These are phyloP conservation scores for Parathielavia hyrcaniae DNA, from an alignment of 495 filamentous ascomycete species.

Conservation along the genomic window DNA sequence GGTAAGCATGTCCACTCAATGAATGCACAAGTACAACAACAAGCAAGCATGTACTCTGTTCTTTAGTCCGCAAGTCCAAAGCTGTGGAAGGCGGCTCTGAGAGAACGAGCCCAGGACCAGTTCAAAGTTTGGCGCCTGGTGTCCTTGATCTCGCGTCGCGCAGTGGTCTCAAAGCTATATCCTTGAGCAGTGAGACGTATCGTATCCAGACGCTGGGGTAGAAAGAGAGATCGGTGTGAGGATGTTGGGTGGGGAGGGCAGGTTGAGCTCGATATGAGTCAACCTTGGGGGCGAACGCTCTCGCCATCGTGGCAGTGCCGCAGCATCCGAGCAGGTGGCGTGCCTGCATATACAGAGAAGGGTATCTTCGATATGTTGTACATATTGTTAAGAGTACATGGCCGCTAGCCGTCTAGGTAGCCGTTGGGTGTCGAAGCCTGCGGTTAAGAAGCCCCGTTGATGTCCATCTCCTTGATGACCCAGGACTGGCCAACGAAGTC, in stretches of 20 bases:
- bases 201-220: slow-evolving; percentile 43
- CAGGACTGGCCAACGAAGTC: slow-evolving; percentile 60
- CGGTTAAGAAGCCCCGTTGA: slow-evolving; percentile 35
- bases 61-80: slow-evolving; percentile 50
- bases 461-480: slow-evolving; percentile 48
- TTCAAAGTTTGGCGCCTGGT: slow-evolving; percentile 25
- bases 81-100: slow-evolving; percentile 48
- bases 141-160: slow-evolving; percentile 44
- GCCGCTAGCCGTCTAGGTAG: neutral
- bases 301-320: neutral
- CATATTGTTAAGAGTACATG: slow-evolving; percentile 27
- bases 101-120: slow-evolving; percentile 40
- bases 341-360: slow-evolving; percentile 33
- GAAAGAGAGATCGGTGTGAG: neutral
- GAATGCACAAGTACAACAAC: neutral
- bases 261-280: neutral
- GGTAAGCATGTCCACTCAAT: slow-evolving; percentile 12
- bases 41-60: slow-evolving; percentile 44
- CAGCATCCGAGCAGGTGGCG: neutral
- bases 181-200: slow-evolving; percentile 45
- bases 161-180: slow-evolving; percentile 46
- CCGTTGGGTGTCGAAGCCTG: neutral
- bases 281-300: neutral
- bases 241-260: neutral
- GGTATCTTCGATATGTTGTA: slow-evolving; percentile 43